phyloP scores from a whole-genome alignment of 805 yeast genomes.

The Brettanomyces nanus region DNA sequence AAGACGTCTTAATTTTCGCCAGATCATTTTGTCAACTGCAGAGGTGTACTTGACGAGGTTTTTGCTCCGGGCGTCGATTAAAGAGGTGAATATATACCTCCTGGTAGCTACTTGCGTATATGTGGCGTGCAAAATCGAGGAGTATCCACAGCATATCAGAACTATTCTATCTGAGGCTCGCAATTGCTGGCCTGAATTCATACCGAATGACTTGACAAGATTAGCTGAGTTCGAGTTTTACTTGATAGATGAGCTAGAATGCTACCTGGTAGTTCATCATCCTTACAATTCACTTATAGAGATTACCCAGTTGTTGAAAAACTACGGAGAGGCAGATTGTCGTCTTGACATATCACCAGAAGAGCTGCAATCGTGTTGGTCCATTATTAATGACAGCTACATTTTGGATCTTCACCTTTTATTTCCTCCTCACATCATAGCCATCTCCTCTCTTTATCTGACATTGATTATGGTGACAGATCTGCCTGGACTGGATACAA shows the following conservation, averaged over 20 bases:
- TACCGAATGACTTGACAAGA: conserved; percentile 85
- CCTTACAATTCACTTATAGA: conserved; percentile 61
- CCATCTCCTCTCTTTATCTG: conserved; percentile 73
- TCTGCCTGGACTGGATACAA: neutral
- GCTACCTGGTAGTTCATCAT: conserved; percentile 65
- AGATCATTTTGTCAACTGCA: conserved; percentile 80
- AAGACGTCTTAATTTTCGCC: conserved; percentile 67
- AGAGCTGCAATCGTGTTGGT: conserved; percentile 84
- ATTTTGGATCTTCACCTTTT: conserved; percentile 78
- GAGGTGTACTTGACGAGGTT: conserved; percentile 80
- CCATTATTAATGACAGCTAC: conserved; percentile 80
- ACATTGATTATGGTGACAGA: conserved; percentile 45
- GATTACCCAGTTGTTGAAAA: conserved; percentile 36
- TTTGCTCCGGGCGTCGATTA: conserved; percentile 58
- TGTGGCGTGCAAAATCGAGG: conserved; percentile 89
- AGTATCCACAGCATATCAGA: conserved; percentile 89
- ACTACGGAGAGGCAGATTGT: conserved; percentile 14
- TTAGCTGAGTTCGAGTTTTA: conserved; percentile 95
- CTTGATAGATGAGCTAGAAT: conserved; percentile 76
- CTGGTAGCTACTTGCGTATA: conserved; percentile 80
- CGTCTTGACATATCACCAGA: conserved; percentile 37
- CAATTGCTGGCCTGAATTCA: conserved; percentile 88
- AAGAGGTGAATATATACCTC: conserved; percentile 77
- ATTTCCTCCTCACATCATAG: conserved; percentile 85
- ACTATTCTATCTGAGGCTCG: conserved; percentile 78